Evolutionary conservation across 2,329 filamentous ascomycete genomes (phyloP).

Genomic region (Blastomyces gilchristii): DNA sequence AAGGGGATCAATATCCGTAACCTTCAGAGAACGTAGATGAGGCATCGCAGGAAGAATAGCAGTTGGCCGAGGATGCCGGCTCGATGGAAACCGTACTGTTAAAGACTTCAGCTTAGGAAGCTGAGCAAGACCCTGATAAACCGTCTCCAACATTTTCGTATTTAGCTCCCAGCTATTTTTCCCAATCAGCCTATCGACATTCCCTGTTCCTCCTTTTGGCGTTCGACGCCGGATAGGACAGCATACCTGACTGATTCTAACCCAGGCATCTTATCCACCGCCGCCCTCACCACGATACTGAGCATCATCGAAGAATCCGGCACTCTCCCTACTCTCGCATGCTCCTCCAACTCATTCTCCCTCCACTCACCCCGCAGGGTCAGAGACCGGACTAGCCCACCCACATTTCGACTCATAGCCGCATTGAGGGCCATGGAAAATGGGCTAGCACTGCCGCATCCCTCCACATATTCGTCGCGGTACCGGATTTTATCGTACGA

Average conservation of each 20-base stretch:
- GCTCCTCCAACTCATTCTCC: constrained; percentile 48
- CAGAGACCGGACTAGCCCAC: constrained; percentile 44
- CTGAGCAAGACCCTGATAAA: constrained; percentile 47
- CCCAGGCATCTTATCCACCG: constrained; percentile 48
- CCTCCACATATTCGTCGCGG: constrained; percentile 47
- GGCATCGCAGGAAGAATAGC: constrained; percentile 47
- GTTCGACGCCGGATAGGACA: neutral
- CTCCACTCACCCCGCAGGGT: constrained; percentile 47
- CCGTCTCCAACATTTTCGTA: constrained; percentile 49
- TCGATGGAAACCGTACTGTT: constrained; percentile 47
- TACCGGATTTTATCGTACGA: constrained; percentile 52
- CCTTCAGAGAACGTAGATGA: constrained; percentile 43
- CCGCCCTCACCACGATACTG: constrained; percentile 49
- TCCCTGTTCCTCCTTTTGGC: neutral
- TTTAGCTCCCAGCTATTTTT: constrained; percentile 47
- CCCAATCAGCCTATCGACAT: constrained; percentile 3
- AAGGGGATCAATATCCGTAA: constrained; percentile 52
- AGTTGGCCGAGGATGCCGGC: constrained; percentile 48
- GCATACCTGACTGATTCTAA: constrained; percentile 44
- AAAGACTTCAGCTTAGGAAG: constrained; percentile 43
- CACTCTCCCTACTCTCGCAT: constrained; percentile 47
- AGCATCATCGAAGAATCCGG: constrained; percentile 56
- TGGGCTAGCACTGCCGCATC: constrained; percentile 52
- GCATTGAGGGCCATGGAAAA: constrained; percentile 55
- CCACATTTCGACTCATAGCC: constrained; percentile 47